phyloP scores from a whole-genome alignment of 228 moss, liverwort and hornwort species.

The Sphagnum magellanicum region DNA sequence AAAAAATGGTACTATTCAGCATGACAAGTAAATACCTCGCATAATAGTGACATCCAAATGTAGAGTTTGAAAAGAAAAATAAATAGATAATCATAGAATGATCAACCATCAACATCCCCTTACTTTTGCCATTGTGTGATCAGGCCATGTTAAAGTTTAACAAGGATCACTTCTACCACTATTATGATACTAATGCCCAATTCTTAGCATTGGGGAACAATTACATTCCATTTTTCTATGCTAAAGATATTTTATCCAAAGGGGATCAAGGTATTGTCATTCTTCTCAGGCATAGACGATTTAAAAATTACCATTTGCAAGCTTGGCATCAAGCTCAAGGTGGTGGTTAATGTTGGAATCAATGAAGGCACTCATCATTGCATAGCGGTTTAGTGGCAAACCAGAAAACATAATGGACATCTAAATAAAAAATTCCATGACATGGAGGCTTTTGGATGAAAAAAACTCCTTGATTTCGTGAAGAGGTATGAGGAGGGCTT shows the following conservation, averaged over 20 bases:
- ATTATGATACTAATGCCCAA: slow-evolving; percentile 26
- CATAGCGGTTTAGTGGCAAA: slow-evolving; percentile 53
- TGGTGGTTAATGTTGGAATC: slow-evolving; percentile 63
- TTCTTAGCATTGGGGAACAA: slow-evolving; percentile 71
- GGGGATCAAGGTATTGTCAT: slow-evolving; percentile 80
- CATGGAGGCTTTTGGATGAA: slow-evolving; percentile 31
- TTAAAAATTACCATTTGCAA: slow-evolving; percentile 78
- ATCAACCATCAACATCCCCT: too few species aligned
- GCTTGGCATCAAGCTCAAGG: slow-evolving; percentile 38
- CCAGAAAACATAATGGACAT: slow-evolving; percentile 28
- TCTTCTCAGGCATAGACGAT: slow-evolving; percentile 91
- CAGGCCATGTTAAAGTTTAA: slow-evolving; percentile 70
- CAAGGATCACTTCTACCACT: slow-evolving; percentile 38
- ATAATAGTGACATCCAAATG: too few species aligned
- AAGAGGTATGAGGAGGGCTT: slow-evolving; percentile 42
- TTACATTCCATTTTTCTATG: slow-evolving; percentile 73
- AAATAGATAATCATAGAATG: too few species aligned
- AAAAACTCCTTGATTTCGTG: slow-evolving; percentile 22
- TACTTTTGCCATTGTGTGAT: slow-evolving; percentile 3
- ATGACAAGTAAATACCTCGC: too few species aligned
- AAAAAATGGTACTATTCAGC: too few species aligned
- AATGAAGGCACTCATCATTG: slow-evolving; percentile 42
- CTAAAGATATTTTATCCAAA: slow-evolving; percentile 43
- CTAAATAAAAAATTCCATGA: slow-evolving; percentile 35
- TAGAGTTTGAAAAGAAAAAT: too few species aligned